Evolutionary conservation across 176 grass and related monocot genomes (phyloP).

Genomic region (Alopecurus myosuroides): DNA sequence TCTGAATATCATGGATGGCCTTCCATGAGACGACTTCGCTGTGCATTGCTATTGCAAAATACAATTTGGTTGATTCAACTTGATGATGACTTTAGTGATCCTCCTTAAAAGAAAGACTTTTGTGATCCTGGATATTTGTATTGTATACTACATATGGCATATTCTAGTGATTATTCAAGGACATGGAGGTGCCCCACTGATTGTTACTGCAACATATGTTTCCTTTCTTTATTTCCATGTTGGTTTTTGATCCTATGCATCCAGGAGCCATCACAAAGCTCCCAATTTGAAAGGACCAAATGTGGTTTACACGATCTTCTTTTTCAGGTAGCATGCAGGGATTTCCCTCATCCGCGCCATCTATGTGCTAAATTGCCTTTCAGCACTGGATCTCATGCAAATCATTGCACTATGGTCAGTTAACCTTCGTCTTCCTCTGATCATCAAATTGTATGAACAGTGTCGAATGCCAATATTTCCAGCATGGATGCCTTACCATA

Average conservation of each 20-base stretch:
- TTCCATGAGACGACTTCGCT: neutral
- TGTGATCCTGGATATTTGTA: neutral
- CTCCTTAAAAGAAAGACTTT: neutral
- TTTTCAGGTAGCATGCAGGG: constrained; percentile 87
- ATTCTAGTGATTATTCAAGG: neutral
- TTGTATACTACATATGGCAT: neutral
- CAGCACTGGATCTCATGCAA: constrained; percentile 49
- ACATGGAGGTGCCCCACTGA: neutral
- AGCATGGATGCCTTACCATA: constrained; percentile 3
- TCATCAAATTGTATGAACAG: neutral
- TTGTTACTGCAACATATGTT: neutral
- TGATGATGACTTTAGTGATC: neutral
- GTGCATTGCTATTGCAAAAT: neutral
- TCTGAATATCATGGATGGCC: neutral
- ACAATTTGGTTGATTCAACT: neutral
- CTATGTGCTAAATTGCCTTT: constrained; percentile 67
- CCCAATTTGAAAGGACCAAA: neutral
- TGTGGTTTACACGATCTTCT: neutral
- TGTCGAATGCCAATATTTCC: neutral
- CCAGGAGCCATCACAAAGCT: constrained; percentile 5
- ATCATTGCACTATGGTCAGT: constrained; percentile 73
- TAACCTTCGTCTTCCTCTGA: neutral
- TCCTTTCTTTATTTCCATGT: neutral
- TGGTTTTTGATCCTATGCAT: constrained; percentile 1
- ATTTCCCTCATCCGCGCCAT: constrained; percentile 93